Evolutionary conservation across 164 flowering plant genomes (phyloP).

Genomic region (Houttuynia cordata): DNA sequence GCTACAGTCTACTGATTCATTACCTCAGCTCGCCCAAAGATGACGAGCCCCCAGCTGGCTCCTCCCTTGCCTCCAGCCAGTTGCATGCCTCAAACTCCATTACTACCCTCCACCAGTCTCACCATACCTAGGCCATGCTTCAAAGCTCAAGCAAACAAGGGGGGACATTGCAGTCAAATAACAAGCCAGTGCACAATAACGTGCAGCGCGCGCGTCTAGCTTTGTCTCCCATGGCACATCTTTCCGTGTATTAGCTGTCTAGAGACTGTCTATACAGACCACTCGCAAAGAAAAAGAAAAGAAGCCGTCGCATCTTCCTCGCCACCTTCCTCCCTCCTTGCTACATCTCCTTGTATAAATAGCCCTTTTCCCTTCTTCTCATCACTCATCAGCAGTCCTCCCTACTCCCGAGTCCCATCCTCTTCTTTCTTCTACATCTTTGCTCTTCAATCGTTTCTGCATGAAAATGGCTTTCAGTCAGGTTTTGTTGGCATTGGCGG

Average conservation of each 20-base stretch:
- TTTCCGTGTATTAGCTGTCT: slow-evolving; percentile 1
- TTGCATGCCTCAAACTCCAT: background rate
- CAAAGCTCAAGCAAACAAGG: background rate
- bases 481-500: background rate
- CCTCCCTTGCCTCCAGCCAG: background rate
- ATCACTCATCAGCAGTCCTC: too few species aligned
- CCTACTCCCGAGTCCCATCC: too few species aligned
- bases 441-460: too few species aligned
- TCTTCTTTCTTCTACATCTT: too few species aligned
- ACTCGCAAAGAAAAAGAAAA: background rate
- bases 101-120: background rate
- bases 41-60: background rate
- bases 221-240: background rate
- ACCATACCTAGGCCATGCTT: background rate
- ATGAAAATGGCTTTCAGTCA: too few species aligned
- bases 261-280: background rate
- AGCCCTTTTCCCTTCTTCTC: background rate
- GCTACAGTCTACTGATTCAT: background rate
- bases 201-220: background rate
- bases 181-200: background rate
- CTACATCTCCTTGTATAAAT: background rate
- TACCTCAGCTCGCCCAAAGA: background rate
- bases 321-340: background rate
- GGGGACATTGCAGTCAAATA: background rate
- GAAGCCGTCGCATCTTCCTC: slow-evolving; percentile 1